These are phyloP conservation scores for Adenanthera pavonina DNA, from an alignment of 306 rosid species.

Conservation along the genomic window DNA sequence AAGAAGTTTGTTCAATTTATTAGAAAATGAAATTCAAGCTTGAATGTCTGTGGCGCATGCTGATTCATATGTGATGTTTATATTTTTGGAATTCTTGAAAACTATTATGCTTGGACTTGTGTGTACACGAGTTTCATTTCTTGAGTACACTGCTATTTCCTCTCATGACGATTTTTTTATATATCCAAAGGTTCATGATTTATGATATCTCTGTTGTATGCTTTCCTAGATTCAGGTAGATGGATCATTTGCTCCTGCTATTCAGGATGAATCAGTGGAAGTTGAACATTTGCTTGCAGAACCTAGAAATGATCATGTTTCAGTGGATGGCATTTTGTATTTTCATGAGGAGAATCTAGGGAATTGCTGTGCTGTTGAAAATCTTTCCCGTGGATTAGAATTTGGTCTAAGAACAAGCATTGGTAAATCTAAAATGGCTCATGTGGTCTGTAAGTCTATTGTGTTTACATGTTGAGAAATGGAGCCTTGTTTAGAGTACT, in stretches of 20 bases:
- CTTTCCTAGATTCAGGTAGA: conserved; percentile 63
- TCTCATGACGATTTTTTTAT: conserved; percentile 4
- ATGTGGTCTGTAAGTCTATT: conserved; percentile 15
- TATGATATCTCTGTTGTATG: conserved; percentile 24
- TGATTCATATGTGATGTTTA: neutral
- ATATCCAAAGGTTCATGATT: conserved; percentile 25
- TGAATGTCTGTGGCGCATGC: neutral
- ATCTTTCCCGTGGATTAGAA: conserved; percentile 53
- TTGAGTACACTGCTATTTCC: conserved; percentile 3
- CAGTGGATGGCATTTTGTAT: conserved; percentile 55
- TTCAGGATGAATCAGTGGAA: conserved; percentile 62
- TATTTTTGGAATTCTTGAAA: conserved; percentile 3
- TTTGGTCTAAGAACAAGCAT: conserved; percentile 52
- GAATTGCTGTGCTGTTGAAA: conserved; percentile 51
- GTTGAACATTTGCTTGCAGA: conserved; percentile 68
- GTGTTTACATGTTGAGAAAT: conserved; percentile 14
- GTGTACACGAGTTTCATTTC: neutral
- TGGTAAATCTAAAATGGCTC: conserved; percentile 46
- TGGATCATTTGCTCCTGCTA: conserved; percentile 55
- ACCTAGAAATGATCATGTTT: conserved; percentile 60
- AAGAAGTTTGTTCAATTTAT: neutral
- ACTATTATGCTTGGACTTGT: conserved; percentile 3
- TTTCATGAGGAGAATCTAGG: conserved; percentile 52
- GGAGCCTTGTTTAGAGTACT: conserved; percentile 6
- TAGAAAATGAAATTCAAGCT: neutral